Base-by-base conservation (phyloP, 108 stramenopile species). In the Nitzschia palea region DNA sequence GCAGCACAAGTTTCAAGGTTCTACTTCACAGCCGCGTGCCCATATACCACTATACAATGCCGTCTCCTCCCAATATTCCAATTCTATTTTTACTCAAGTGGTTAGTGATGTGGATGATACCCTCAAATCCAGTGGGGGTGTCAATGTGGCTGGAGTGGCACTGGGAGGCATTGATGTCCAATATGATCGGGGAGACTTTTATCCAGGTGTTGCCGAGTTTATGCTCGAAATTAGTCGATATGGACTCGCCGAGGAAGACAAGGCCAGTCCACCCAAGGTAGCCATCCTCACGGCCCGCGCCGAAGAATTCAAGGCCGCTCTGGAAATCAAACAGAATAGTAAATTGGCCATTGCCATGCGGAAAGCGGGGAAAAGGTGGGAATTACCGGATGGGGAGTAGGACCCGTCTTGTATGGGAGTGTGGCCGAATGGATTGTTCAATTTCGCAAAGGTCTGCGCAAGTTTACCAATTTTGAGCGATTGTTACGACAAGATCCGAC, bases 381-480 rank as follows among this genome's bases (percentile, higher is more conserved):
- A 0, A 57, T 92, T 6, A 55, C 68, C 23, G 78, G 73, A 25
- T 98, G 97, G 97, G 97, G 97, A 34, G 62, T 96, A 3, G 97
- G 95, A 3, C 95, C 95, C 4, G 96, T 98, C 6, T 71, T 96
- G 25, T 98, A 98, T 68, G 97, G 97, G 23, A 91, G 89, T 67
- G 95, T 96, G 2, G 91, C 94, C 20, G 97, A 98, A 72, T 98
- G 97, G 97, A 78, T 98, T 0, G 74, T 89, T 28, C 95, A 96
- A 65, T 62, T 85, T 69, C 79, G 84, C 9, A 98, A 98, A 74
- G 95, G 97, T 29, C 54, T 84, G 37, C 75, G 94, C 3, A 96
- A 97, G 64, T 91, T 94, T 62, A 79, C 68, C 20, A 96, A 95
- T 59, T 96, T 97, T 79, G 90, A 95, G 60, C 79, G 78, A 50